Evolutionary conservation across 768 basidiomycete species (phyloP).

Genomic region (Leccinum fibrillosum): DNA sequence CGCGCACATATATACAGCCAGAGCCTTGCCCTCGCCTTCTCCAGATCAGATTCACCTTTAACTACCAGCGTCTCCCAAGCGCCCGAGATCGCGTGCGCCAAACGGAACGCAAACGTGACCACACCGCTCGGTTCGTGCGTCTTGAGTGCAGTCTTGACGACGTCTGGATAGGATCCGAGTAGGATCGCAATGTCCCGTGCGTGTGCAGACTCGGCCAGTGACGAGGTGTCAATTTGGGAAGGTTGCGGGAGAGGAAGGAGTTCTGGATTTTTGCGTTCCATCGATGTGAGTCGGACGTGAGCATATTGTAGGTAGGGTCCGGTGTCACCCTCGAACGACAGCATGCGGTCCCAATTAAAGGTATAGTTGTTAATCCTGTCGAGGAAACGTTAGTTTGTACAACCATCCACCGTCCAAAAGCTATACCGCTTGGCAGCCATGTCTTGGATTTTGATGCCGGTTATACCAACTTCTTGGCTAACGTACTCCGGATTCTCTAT

Average conservation of each 20-base stretch:
- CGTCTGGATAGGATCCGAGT: conserved; percentile 89
- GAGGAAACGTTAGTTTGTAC: neutral
- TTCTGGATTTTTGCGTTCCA: conserved; percentile 88
- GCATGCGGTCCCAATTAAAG: conserved; percentile 93
- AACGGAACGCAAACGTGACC: conserved; percentile 84
- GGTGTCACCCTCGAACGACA: conserved; percentile 94
- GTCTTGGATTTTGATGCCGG: conserved; percentile 96
- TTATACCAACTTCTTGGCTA: conserved; percentile 83
- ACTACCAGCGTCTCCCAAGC: conserved; percentile 93
- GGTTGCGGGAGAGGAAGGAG: conserved; percentile 73
- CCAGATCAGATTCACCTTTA: conserved; percentile 72
- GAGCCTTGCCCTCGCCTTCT: conserved; percentile 79
- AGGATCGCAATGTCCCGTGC: conserved; percentile 84
- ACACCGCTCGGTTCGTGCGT: conserved; percentile 88
- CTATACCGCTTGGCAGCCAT: conserved; percentile 88
- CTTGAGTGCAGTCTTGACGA: conserved; percentile 81
- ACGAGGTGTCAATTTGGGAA: conserved; percentile 61
- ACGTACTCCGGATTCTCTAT: conserved; percentile 84
- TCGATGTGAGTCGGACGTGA: conserved; percentile 88
- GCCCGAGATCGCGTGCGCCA: conserved; percentile 84
- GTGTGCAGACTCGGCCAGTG: conserved; percentile 65
- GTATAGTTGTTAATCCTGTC: conserved; percentile 90
- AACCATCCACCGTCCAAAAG: neutral
- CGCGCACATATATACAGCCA: conserved; percentile 86
- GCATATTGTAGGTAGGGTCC: conserved; percentile 97